Evolutionary conservation across 139 green algal species (phyloP).

Genomic region (Chlorella ohadii): DNA sequence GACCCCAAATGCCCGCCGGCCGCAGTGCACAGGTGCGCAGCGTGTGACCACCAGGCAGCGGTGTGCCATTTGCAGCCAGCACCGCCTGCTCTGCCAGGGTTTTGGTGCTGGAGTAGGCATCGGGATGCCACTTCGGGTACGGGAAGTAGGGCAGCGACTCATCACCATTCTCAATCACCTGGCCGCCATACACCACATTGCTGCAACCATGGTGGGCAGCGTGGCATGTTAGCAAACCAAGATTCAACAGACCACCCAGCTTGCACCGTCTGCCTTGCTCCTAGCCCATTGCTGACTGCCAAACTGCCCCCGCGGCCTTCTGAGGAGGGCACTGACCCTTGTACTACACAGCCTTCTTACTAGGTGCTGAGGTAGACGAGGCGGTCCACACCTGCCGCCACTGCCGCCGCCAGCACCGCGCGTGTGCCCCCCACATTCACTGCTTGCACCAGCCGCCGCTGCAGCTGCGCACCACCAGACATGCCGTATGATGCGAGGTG

Average conservation of each 20-base stretch:
- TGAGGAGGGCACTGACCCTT: too few species aligned
- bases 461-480: conserved; percentile 44
- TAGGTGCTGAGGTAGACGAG: conserved; percentile 59
- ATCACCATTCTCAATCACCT: conserved; percentile 41
- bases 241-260: too few species aligned
- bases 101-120: conserved; percentile 53
- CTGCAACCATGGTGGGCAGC: background rate
- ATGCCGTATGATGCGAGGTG: conserved; percentile 63
- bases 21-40: conserved; percentile 55
- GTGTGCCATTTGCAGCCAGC: conserved; percentile 37
- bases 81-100: conserved; percentile 44
- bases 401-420: background rate
- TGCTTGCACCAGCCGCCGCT: background rate
- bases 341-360: background rate
- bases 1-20: conserved; percentile 51
- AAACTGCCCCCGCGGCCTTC: too few species aligned
- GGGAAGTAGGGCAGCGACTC: conserved; percentile 43
- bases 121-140: conserved; percentile 1
- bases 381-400: conserved; percentile 33
- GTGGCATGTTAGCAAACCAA: too few species aligned
- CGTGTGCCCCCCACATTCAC: conserved; percentile 46
- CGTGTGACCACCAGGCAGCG: background rate
- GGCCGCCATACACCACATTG: conserved; percentile 40
- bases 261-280: too few species aligned
- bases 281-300: too few species aligned